Evolutionary conservation across 257 asterid species (phyloP).

Genomic region (Hygrophila difformis): DNA sequence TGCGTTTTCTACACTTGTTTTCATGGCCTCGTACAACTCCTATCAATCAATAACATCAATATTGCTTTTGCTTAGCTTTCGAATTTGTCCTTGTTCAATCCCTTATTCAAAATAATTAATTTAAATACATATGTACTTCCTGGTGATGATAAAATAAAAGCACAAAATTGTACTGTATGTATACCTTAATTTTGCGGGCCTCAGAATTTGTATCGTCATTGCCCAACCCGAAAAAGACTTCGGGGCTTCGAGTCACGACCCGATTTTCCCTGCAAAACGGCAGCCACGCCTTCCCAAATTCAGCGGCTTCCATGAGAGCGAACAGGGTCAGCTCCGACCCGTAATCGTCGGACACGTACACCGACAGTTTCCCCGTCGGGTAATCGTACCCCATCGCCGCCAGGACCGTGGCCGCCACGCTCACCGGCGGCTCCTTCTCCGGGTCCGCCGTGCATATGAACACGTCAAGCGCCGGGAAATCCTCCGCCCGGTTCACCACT

Average conservation of each 20-base stretch:
- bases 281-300: conserved; percentile 50
- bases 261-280: conserved; percentile 48
- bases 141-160: no score
- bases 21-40: conserved; percentile 58
- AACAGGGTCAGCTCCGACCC: conserved; percentile 58
- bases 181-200: conserved; percentile 25
- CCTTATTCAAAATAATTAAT: no score
- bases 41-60: no score
- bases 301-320: conserved; percentile 57
- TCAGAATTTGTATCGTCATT: not conserved
- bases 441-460: conserved; percentile 77
- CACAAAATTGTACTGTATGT: no score
- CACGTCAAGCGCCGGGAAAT: conserved; percentile 46
- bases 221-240: conserved; percentile 26
- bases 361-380: conserved; percentile 50
- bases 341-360: conserved; percentile 73
- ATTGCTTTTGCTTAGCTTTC: no score
- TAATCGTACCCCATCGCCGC: conserved; percentile 69
- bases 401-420: conserved; percentile 50
- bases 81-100: no score
- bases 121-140: no score
- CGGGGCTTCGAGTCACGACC: conserved; percentile 40
- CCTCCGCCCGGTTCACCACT: not conserved
- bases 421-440: conserved; percentile 54
- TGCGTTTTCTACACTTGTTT: conserved; percentile 33